Evolutionary conservation across 495 filamentous ascomycete genomes (phyloP), one percentile per base, ranked within the genome.

Genomic region (Penicillium desertorum): DNA sequence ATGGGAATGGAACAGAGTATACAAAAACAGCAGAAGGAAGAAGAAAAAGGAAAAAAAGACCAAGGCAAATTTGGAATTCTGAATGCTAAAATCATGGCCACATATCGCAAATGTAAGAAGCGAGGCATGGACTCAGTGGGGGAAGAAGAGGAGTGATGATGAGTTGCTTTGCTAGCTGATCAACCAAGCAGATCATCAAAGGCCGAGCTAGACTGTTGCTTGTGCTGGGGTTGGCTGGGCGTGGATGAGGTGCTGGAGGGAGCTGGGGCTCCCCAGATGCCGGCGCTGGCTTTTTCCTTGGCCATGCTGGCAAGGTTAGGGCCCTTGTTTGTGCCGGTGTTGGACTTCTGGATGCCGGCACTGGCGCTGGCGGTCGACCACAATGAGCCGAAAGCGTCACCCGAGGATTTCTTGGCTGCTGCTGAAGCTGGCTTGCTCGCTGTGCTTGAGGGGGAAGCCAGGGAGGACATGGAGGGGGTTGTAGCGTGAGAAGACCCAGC

Each of bases 241-340:
- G 74, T 71, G 4, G 78, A 63, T 7, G 56, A 43, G 20, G 43
- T 45, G 42, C 57, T 52, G 36, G 70, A 62, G 2, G 79, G 62
- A 34, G 84, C 76, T 5, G 82, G 78, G 7, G 87, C 81, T 10
- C 94, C 94, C 92, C 95, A 98, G 62, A 98, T 90, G 2, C 92
- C 92, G 2, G 91, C 90, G 69, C 86, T 92, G 39, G 91, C 90
- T 78, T 96, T 96, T 71, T 97, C 89, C 78, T 96, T 96, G 43
- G 91, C 93, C 76, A 98, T 88, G 67, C 92, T 90, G 20, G 91
- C 91, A 60, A 98, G 78, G 58, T 86, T 89, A 45, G 84, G 83
- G 8, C 90, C 88, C 59, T 88, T 89, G 56, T 80, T 84, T 1
- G 81, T 71, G 12, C 78, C 75, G 4, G 85, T 83, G 41, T 74